phyloP scores from a whole-genome alignment of 1,284 basidiomycete genomes.

The Trametes versicolor region DNA sequence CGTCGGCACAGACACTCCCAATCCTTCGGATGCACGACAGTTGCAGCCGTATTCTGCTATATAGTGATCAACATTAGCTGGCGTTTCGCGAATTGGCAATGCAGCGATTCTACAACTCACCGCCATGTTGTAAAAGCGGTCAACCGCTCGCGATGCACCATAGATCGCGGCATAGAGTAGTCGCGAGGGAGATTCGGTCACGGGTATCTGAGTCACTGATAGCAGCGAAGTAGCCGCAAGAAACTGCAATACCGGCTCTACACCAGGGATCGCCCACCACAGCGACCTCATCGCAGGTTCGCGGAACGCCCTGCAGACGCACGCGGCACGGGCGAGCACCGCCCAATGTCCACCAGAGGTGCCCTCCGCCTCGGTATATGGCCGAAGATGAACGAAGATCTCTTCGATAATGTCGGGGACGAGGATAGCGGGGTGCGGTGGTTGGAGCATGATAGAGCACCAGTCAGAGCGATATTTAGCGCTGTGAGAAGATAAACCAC shows the following conservation, averaged over 20 bases:
- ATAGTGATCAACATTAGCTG: not conserved
- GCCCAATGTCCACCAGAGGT: not conserved
- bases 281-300: slow-evolving; percentile 2
- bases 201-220: not conserved
- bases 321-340: not conserved
- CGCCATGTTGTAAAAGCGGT: not conserved
- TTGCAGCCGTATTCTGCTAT: no score
- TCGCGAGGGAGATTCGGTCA: not conserved
- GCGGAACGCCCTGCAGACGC: slow-evolving; percentile 4
- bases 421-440: slow-evolving; percentile 1
- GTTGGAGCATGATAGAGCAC: not conserved
- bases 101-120: not conserved
- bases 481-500: no score
- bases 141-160: not conserved
- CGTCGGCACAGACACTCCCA: not conserved
- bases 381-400: not conserved
- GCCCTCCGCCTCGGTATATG: not conserved
- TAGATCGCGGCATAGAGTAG: no score
- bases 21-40: not conserved
- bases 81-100: not conserved
- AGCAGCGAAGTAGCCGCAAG: not conserved
- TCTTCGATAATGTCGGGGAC: slow-evolving; percentile 1
- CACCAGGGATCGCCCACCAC: slow-evolving; percentile 13
- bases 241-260: slow-evolving; percentile 4
- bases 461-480: no score